Base-by-base conservation (phyloP, 768 basidiomycete species). In the Mycena venus region DNA sequence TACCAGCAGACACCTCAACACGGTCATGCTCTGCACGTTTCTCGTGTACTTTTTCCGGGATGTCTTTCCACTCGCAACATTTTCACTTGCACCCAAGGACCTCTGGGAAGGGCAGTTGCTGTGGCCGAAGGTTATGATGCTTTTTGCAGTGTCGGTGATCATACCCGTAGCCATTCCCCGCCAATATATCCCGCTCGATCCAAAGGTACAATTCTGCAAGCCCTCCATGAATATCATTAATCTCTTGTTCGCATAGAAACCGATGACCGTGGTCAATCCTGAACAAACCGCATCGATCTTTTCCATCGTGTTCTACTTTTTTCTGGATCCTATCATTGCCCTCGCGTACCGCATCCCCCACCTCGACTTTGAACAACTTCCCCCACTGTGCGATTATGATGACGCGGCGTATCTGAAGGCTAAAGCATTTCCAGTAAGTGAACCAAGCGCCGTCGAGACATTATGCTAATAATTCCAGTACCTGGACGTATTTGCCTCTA, bases 381-480 rank as follows among this genome's bases (percentile, higher is more conserved):
- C 92, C 11, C 91, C 90, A 4, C 88, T 94, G 81, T 88, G 89
- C 5, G 91, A 92, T 73, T 89, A 90, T 63, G 92, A 94, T 68
- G 63, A 68, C 58, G 75, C 80, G 4, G 59, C 75, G 19, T 15
- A 79, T 72, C 47, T 83, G n/a, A 80, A 78, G 14, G 78, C 66
- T n/a, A 78, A 63, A 17, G 76, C 75, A 56, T 85, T 85, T 68
- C 80, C 79, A 32, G 85, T 86, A 68, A 10, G 47, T 80, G 78
- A 11, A n/a, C 15, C 23, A 23, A 12, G 3, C n/a, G n/a, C n/a
- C n/a, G n/a, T n/a, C n/a, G 4, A 63, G 21, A n/a, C n/a, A n/a
- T 23, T 56, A 6, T n/a, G 38, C 36, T 38, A 12, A 64, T 14
- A n/a, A 17, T 29, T 6, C 15, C 25, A 63, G 60, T 27, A 64